Percentiles rank a stretch among this genome's conserved stretches.
Evolutionary conservation across 345 rosid genomes (phyloP).

Genomic region (Dipteronia dyeriana): DNA sequence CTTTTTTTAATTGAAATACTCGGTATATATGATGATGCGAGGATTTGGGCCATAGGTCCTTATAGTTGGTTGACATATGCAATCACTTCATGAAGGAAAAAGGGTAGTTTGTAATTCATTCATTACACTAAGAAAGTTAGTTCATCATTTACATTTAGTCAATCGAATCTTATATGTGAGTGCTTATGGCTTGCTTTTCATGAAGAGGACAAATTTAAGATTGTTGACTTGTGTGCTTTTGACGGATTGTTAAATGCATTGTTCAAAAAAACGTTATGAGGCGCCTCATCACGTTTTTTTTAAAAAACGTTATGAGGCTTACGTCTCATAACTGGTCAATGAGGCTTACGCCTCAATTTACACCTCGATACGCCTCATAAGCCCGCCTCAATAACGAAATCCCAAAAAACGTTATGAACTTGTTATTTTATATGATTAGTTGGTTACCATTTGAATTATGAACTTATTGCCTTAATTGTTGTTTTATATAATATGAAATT

Average conservation of each 20-base stretch:
- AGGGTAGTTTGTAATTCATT: not conserved
- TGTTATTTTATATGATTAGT: too few species aligned
- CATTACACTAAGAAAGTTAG: not conserved
- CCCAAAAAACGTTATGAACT: too few species aligned
- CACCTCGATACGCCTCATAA: too few species aligned
- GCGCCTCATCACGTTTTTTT: too few species aligned
- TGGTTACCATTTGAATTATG: too few species aligned
- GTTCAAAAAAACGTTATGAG: too few species aligned
- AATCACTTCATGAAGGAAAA: not conserved
- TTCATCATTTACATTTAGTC: not conserved
- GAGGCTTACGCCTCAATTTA: too few species aligned
- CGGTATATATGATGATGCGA: not conserved
- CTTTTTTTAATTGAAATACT: conserved; percentile 6
- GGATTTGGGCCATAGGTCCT: not conserved
- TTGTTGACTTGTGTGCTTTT: not conserved
- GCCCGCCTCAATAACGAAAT: too few species aligned
- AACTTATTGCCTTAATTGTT: too few species aligned
- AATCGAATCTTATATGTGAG: not conserved
- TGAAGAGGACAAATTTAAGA: conserved; percentile 7
- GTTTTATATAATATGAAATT: too few species aligned
- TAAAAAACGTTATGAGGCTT: too few species aligned
- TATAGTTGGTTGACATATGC: not conserved
- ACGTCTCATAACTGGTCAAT: too few species aligned
- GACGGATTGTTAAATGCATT: not conserved
- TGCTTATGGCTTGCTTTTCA: conserved; percentile 1